Evolutionary conservation across 208 protist genomes (phyloP).

Genomic region (Trypanosoma scelopori): DNA sequence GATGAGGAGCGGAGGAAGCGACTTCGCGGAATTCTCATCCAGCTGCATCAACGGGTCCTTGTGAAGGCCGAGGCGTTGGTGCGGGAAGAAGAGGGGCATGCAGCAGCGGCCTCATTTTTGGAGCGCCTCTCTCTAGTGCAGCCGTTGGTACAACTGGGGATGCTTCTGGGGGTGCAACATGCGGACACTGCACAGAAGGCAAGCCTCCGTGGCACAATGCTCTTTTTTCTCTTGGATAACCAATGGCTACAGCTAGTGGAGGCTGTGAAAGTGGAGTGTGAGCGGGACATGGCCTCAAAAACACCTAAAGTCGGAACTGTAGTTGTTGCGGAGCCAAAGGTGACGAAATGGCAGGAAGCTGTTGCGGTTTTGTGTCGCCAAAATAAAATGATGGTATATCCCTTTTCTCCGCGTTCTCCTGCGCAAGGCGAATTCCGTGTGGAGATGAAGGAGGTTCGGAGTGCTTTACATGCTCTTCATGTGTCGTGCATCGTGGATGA

Average conservation of each 20-base stretch:
- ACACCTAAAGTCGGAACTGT: too few species aligned
- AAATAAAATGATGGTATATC: neutral
- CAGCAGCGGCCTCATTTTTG: neutral
- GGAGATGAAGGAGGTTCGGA: neutral
- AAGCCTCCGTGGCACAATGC: conserved; percentile 2
- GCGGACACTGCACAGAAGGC: neutral
- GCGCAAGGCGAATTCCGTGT: too few species aligned
- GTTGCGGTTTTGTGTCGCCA: neutral
- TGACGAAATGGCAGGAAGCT: conserved; percentile 11
- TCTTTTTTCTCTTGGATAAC: conserved; percentile 23
- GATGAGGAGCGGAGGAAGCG: neutral
- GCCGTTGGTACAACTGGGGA: conserved; percentile 18
- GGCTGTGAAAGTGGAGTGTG: neutral
- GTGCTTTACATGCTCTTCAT: conserved; percentile 17
- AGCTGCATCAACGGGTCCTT: conserved; percentile 13
- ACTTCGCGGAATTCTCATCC: conserved; percentile 7
- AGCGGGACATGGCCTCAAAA: neutral
- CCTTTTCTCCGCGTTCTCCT: too few species aligned
- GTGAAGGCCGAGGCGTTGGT: conserved; percentile 4
- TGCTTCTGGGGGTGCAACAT: conserved; percentile 11
- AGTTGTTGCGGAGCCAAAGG: neutral
- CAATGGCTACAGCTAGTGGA: conserved; percentile 10
- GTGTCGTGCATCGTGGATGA: conserved; percentile 1
- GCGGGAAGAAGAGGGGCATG: neutral
- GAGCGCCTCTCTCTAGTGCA: conserved; percentile 9